phyloP scores from a whole-genome alignment of 2,329 filamentous ascomycete species.

The Ascosphaera apis region DNA sequence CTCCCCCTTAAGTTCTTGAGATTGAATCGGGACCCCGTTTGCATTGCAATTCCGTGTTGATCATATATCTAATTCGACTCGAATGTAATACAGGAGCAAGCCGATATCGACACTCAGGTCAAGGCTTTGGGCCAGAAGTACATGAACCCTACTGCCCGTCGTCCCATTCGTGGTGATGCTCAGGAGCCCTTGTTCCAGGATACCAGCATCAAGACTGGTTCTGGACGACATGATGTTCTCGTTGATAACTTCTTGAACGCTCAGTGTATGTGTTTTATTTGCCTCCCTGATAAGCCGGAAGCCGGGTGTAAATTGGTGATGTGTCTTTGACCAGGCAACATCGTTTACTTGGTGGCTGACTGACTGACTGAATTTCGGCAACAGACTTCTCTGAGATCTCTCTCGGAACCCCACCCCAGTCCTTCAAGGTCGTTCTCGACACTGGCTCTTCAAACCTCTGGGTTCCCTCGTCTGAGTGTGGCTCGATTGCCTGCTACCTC shows the following conservation, averaged over 20 bases:
- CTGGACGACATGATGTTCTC: slow-evolving; percentile 50
- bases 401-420: slow-evolving; percentile 76
- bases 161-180: slow-evolving; percentile 48
- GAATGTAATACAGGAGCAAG: slow-evolving; percentile 46
- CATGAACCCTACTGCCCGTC: slow-evolving; percentile 40
- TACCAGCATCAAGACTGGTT: slow-evolving; percentile 39
- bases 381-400: slow-evolving; percentile 91
- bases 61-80: too few relatives aligned
- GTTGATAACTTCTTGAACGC: slow-evolving; percentile 97
- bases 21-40: too few relatives aligned
- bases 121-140: slow-evolving; percentile 85
- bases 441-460: slow-evolving; percentile 98
- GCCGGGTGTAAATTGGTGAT: too few relatives aligned
- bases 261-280: slow-evolving; percentile 47
- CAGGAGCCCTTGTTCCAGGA: slow-evolving; percentile 45
- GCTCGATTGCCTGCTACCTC: slow-evolving; percentile 92
- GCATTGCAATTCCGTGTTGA: too few relatives aligned
- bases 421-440: slow-evolving; percentile 96
- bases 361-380: slow-evolving; percentile 1
- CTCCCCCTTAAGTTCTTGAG: too few relatives aligned
- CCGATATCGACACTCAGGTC: slow-evolving; percentile 61
- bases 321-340: too few relatives aligned
- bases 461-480: slow-evolving; percentile 79
- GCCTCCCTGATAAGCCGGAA: too few relatives aligned
- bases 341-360: too few relatives aligned